These are phyloP conservation scores for Trichoderma citrinoviride DNA, from an alignment of 2,329 filamentous ascomycete species.

Conservation along the genomic window DNA sequence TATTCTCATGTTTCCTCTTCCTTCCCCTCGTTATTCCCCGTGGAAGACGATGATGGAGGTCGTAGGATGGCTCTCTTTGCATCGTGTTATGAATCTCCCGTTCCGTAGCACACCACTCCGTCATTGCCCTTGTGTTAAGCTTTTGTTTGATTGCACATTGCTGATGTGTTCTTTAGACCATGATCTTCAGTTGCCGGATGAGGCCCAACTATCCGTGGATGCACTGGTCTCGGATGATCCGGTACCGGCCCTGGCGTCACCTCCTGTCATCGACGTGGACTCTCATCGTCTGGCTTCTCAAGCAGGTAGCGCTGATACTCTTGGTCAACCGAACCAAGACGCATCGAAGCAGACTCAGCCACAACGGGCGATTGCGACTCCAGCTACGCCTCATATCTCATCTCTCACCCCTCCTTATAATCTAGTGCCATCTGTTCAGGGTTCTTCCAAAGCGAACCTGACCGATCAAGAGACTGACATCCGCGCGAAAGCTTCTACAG, in stretches of 20 bases:
- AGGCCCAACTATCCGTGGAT: constrained; percentile 63
- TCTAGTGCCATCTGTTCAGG: constrained; percentile 36
- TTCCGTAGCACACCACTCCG: constrained; percentile 15
- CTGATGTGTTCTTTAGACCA: constrained; percentile 58
- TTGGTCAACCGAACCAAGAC: constrained; percentile 24
- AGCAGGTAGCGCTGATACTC: not conserved
- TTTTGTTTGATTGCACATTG: constrained; percentile 27
- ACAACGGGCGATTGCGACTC: constrained; percentile 28
- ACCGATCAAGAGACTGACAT: constrained; percentile 39
- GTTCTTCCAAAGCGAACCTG: constrained; percentile 30
- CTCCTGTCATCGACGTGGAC: not conserved
- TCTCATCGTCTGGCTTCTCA: constrained; percentile 25
- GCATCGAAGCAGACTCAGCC: constrained; percentile 25
- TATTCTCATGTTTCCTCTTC: constrained; percentile 27
- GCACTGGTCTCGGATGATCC: constrained; percentile 64
- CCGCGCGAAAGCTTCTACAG: not conserved
- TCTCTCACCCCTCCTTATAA: constrained; percentile 30
- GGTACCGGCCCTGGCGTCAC: constrained; percentile 24
- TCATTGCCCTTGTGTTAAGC: not conserved
- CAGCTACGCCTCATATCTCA: constrained; percentile 30
- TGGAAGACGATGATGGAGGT: constrained; percentile 63
- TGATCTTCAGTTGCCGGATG: constrained; percentile 58
- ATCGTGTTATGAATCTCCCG: constrained; percentile 42
- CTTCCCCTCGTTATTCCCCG: constrained; percentile 38
- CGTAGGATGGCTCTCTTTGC: constrained; percentile 47